These are phyloP conservation scores for Setomelanomma holmii DNA, from an alignment of 2,329 filamentous ascomycete genomes.

Conservation along the genomic window DNA sequence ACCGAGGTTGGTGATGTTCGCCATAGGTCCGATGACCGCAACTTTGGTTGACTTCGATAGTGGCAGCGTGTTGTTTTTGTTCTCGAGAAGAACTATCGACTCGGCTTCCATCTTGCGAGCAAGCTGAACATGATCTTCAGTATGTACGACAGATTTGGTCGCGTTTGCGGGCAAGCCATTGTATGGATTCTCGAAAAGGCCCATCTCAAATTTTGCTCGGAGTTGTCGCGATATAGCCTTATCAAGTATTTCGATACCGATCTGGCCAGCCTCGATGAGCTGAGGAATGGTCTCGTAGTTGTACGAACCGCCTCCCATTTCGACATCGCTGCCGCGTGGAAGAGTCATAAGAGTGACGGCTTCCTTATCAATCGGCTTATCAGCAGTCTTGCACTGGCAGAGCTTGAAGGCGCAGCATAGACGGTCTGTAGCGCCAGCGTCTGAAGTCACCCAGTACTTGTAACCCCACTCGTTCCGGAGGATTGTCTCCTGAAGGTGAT, in stretches of 20 bases:
- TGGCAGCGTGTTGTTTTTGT: slow-evolving; percentile 69
- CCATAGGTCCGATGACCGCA: slow-evolving; percentile 79
- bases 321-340: slow-evolving; percentile 73
- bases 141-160: slow-evolving; percentile 68
- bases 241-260: slow-evolving; percentile 68
- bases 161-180: slow-evolving; percentile 63
- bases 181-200: slow-evolving; percentile 75
- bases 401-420: slow-evolving; percentile 70
- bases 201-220: slow-evolving; percentile 71
- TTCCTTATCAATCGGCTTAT: slow-evolving; percentile 67
- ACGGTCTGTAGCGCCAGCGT: slow-evolving; percentile 75
- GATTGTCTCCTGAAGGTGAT: slow-evolving; percentile 69
- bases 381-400: slow-evolving; percentile 56
- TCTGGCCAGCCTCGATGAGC: slow-evolving; percentile 66
- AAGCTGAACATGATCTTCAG: slow-evolving; percentile 63
- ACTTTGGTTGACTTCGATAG: slow-evolving; percentile 71
- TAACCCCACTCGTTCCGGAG: slow-evolving; percentile 76
- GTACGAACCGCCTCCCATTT: slow-evolving; percentile 79
- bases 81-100: slow-evolving; percentile 76
- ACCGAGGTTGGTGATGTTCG: slow-evolving; percentile 64
- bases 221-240: slow-evolving; percentile 71
- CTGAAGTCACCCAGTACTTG: slow-evolving; percentile 70
- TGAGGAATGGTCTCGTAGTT: slow-evolving; percentile 71
- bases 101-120: slow-evolving; percentile 72
- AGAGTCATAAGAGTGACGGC: slow-evolving; percentile 70